Percentiles rank a stretch among this genome's conserved stretches.
Evolutionary conservation across 352 stramenopile species (phyloP).

Genomic region (Phytophthora melonis): DNA sequence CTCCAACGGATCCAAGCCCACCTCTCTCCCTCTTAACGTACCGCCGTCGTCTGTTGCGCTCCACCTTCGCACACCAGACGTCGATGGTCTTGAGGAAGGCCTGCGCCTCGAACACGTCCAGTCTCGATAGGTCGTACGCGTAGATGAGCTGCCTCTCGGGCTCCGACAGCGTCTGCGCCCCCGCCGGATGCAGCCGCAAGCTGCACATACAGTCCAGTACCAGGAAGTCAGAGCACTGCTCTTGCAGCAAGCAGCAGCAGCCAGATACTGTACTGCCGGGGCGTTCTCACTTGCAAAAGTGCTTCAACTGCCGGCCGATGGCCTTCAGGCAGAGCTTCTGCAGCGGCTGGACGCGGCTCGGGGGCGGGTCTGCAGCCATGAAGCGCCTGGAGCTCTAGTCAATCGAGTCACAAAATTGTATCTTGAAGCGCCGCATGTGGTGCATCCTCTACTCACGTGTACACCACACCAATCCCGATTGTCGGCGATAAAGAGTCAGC

Average conservation of each 20-base stretch:
- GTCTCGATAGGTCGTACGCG: constrained; percentile 34
- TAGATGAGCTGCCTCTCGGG: constrained; percentile 29
- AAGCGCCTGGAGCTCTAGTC: neutral
- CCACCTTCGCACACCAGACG: constrained; percentile 15
- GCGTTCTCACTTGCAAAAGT: constrained; percentile 40
- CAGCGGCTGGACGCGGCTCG: constrained; percentile 28
- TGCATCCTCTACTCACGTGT: neutral
- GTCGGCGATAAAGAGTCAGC: constrained; percentile 14
- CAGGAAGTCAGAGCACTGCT: no score
- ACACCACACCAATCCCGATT: neutral
- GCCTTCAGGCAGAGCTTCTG: constrained; percentile 43
- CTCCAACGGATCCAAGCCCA: neutral
- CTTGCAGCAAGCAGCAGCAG: neutral
- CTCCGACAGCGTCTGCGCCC: constrained; percentile 16
- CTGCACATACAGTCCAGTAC: neutral
- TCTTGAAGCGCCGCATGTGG: constrained; percentile 29
- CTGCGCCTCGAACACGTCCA: constrained; percentile 41
- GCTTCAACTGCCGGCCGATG: constrained; percentile 37
- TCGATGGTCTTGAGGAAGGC: constrained; percentile 26
- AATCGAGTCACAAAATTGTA: neutral
- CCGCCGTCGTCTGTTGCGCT: constrained; percentile 7
- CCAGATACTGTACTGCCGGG: neutral
- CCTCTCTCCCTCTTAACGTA: neutral
- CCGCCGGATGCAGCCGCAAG: constrained; percentile 14
- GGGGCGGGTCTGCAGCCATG: neutral